Conservation (phyloP, 805 yeast species). For the Grigorovia transvaalensis region DNA sequence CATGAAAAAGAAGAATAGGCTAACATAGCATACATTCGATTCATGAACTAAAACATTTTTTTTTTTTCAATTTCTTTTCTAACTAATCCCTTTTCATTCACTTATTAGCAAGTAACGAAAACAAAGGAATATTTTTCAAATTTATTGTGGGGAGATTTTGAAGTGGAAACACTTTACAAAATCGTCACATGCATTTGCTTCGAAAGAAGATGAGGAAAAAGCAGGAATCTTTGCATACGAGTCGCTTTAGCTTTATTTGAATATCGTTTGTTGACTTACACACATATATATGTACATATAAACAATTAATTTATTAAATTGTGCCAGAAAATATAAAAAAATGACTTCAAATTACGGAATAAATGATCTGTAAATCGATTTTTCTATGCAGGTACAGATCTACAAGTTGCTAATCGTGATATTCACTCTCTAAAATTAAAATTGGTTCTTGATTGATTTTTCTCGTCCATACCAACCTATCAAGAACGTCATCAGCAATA, state of each 20-base stretch:
- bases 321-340: too few relatives aligned
- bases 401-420: background rate
- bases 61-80: background rate
- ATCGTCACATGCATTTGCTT: too few relatives aligned
- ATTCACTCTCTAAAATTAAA: slow-evolving; percentile 20
- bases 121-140: too few relatives aligned
- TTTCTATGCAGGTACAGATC: background rate
- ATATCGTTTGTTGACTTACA: background rate
- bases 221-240: background rate
- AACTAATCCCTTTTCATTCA: background rate
- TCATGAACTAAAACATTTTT: background rate
- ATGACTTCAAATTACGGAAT: too few relatives aligned
- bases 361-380: background rate
- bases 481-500: slow-evolving; percentile 43
- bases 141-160: too few relatives aligned
- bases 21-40: background rate
- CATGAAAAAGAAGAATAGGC: background rate
- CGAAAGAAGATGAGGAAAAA: too few relatives aligned
- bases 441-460: slow-evolving; percentile 29
- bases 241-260: background rate
- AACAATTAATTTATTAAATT: too few relatives aligned
- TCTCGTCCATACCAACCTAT: slow-evolving; percentile 38
- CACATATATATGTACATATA: background rate
- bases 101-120: background rate
- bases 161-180: too few relatives aligned